Conservation (phyloP, 2,329 filamentous ascomycete genomes). For the Trichoderma asperellum region DNA sequence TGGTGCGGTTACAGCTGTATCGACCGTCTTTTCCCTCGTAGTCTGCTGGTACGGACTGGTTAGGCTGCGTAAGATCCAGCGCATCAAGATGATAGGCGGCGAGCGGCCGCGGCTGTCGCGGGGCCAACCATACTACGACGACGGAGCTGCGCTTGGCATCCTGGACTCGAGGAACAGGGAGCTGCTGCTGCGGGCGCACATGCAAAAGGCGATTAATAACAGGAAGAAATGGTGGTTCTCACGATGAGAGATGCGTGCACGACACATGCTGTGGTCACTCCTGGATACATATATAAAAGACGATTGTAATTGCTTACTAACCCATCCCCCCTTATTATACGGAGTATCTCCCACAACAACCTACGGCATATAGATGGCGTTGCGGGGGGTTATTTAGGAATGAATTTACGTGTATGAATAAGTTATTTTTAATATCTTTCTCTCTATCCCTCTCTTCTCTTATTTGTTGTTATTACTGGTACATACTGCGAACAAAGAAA, state of each 20-base stretch:
- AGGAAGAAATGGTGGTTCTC: slow-evolving; percentile 41
- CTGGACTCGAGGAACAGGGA: slow-evolving; percentile 60
- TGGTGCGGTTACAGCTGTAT: slow-evolving; percentile 70
- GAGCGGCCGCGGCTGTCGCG: slow-evolving; percentile 47
- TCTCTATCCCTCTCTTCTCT: background rate
- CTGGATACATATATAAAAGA: background rate
- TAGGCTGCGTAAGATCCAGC: slow-evolving; percentile 83
- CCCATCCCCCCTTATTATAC: slow-evolving; percentile 5
- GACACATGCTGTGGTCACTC: background rate
- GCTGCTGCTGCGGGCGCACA: slow-evolving; percentile 56
- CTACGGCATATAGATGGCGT: slow-evolving; percentile 26
- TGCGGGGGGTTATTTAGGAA: background rate
- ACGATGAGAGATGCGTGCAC: slow-evolving; percentile 3
- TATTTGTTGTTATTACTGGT: background rate
- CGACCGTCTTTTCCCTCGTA: slow-evolving; percentile 71
- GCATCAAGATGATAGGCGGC: slow-evolving; percentile 76
- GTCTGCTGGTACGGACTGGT: slow-evolving; percentile 83
- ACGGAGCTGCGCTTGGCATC: slow-evolving; percentile 52
- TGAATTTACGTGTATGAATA: slow-evolving; percentile 7
- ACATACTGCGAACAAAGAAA: background rate
- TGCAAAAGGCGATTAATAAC: slow-evolving; percentile 49
- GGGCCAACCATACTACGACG: slow-evolving; percentile 51
- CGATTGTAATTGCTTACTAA: background rate
- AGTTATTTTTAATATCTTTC: background rate
- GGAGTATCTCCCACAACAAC: background rate